Evolutionary conservation across 2,329 filamentous ascomycete species (phyloP).

Genomic region (Pestalotiopsis sp.): DNA sequence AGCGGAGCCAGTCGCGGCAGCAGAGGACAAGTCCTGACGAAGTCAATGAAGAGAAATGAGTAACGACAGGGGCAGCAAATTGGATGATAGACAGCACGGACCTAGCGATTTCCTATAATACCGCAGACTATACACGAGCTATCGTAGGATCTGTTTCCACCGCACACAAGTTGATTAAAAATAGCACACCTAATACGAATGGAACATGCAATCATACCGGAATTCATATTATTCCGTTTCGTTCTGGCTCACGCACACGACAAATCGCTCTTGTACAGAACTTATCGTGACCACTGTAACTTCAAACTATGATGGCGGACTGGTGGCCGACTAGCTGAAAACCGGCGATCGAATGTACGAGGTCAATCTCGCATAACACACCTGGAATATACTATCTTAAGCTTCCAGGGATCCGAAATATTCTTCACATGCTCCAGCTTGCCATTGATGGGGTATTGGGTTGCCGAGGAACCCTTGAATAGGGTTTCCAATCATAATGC

Average conservation of each 20-base stretch:
- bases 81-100: background rate
- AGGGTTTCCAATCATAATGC: background rate
- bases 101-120: background rate
- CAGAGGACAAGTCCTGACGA: background rate
- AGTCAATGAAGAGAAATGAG: background rate
- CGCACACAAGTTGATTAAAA: background rate
- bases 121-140: background rate
- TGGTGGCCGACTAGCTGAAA: background rate
- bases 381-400: constrained; percentile 3
- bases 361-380: background rate
- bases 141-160: background rate
- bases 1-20: background rate
- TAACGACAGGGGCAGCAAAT: background rate
- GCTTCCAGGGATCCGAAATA: background rate
- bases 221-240: too few relatives aligned
- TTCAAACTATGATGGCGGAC: background rate
- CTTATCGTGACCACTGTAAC: background rate
- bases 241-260: too few relatives aligned
- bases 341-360: background rate
- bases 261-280: background rate
- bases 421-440: background rate
- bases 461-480: background rate
- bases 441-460: background rate
- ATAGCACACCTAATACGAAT: background rate
- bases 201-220: too few relatives aligned